Base-by-base conservation (phyloP, 1,139 yeast species). In the Magnusiomyces sp. region DNA sequence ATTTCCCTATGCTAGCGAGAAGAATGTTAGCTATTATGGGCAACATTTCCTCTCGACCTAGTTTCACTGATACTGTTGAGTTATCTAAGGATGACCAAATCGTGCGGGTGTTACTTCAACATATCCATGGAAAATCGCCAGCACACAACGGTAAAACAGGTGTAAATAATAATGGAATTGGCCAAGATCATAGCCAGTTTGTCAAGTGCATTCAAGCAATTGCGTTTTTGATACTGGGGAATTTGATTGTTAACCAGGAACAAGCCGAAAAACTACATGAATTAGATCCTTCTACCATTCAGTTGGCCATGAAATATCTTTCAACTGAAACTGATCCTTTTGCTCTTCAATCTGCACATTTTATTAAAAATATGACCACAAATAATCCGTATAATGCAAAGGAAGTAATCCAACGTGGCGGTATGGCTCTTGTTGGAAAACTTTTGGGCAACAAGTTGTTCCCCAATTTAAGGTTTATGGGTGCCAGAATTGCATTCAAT, bases 331-430 rank as follows among this genome's bases (percentile, higher is more conserved):
- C 27, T 39, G 51, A 53, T 44, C 56, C 60, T 4, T 54, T 54
- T 45, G 62, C 56, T 42, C 49, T 61, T 13, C 65, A 61, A 48
- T 55, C 58, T 20, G 56, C 58, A n/a, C 64, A 59, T 50, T 40
- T 62, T 42, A 50, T 61, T 20, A 55, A 59, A 46, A 61, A 58
- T 36, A 32, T 61, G 9, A 51, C 58, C 7, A 47, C 52, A 17
- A 29, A 43, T 9, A 14, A 36, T 10, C 43, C 48, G 13, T 29
- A 31, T 5, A 40, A 49, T 3, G 48, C 53, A 37, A 49, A 45
- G 3, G 34, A 27, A 14, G 53, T 55, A 9, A 38, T 54, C 2
- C 46, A 54, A 5, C 32, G 43, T 27, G 56, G 53, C 1, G 61
- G 55, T 6, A 41, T 50, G 7, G 47, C 39, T 6, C 46, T 61